Evolutionary conservation across 176 grass and related monocot species (phyloP), one percentile per base, ranked within the genome.

Genomic region (Musa acuminata): DNA sequence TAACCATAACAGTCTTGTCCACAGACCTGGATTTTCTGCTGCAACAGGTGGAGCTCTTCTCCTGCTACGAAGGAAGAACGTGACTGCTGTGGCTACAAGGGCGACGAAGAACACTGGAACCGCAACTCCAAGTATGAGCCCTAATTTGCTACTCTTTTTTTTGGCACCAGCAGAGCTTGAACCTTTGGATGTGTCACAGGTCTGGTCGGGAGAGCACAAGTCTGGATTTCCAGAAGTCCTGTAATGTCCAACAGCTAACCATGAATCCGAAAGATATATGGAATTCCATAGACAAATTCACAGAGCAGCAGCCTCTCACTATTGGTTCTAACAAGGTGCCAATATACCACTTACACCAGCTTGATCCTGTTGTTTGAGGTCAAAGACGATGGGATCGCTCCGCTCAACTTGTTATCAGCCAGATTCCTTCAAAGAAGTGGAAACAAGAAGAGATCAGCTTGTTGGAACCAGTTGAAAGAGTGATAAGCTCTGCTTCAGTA

Each of bases 281-380:
- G 55, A n/a, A 5, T 13, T 60, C 16, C 16, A 13, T 11, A 13
- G 11, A 16, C 16, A 16, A 13, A 16, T 13, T 13, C n/a, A 7
- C n/a, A 35, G 29, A 35, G 29, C 29, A 43, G 35, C 6, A 19
- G 13, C 20, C 6, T 16, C 57, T 60, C 7, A 7, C 3, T 19
- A 14, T 43, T 6, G 4, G 35, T 4, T 6, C 35, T 43, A 43
- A 43, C 8, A 14, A 58, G 14, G 57, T 19, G 13, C 57, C 20
- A 19, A 8, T 8, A 2, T 14, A 19, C 20, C 14, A 24, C 21
- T 66, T 25, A 66, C 19, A 25, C 23, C 63, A 66, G 22, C 63
- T 66, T 66, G 63, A 66, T 66, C 63, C 23, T 66, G 22, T 66
- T 66, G n/a, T 25, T 66, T 66, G 3, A 21, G 63, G 63, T 66